These are phyloP conservation scores for Streptanthus diversifolius DNA, from an alignment of 345 rosid genomes.

Conservation along the genomic window DNA sequence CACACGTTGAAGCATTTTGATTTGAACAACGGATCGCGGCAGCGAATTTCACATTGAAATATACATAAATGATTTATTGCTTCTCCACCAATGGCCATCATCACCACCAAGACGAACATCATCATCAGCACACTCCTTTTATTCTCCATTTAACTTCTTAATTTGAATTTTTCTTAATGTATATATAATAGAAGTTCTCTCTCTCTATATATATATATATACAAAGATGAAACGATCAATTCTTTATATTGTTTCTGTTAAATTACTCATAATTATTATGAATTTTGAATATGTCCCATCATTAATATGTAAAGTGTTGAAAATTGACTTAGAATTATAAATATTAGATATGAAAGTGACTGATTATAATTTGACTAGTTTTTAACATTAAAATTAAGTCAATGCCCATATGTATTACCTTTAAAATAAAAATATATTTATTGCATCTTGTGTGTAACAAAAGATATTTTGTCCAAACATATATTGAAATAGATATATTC, in stretches of 20 bases:
- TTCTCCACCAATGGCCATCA: not conserved
- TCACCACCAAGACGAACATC: not conserved
- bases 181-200: not conserved
- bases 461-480: too few relatives aligned
- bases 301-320: not conserved
- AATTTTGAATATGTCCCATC: not conserved
- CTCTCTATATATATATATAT: slow-evolving; percentile 2
- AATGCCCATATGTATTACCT: too few relatives aligned
- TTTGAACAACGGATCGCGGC: too few relatives aligned
- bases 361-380: too few relatives aligned
- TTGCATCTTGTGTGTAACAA: too few relatives aligned
- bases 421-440: too few relatives aligned
- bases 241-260: not conserved
- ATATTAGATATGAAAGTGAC: too few relatives aligned
- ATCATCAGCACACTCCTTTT: not conserved
- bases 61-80: not conserved
- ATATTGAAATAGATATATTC: too few relatives aligned
- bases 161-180: not conserved
- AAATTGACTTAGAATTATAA: not conserved
- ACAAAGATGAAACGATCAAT: not conserved
- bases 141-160: not conserved
- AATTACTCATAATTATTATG: not conserved
- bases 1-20: too few relatives aligned
- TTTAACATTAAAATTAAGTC: too few relatives aligned
- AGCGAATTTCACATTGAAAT: not conserved